Conservation (phyloP, 441 rosid species). For the Arabidopsis lyrata region DNA sequence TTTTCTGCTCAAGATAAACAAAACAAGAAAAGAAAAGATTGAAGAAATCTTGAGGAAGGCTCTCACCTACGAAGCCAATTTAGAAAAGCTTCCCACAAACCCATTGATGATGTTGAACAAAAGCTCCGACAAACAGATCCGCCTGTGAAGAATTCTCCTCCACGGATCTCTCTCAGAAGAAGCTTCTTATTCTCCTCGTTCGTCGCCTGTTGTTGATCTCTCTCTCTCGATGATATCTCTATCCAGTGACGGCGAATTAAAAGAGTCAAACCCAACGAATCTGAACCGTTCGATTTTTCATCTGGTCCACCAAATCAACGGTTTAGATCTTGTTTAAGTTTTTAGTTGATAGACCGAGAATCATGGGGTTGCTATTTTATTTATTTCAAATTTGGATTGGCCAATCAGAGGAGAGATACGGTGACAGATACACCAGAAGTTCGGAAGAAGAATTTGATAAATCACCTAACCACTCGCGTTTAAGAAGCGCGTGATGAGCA, state of each 20-base stretch:
- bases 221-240: slow-evolving; percentile 15
- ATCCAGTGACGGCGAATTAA: slow-evolving; percentile 22
- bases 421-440: slow-evolving; percentile 22
- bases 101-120: slow-evolving; percentile 46
- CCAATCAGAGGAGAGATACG: slow-evolving; percentile 26
- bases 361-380: slow-evolving; percentile 27
- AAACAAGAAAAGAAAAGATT: background rate
- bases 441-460: background rate
- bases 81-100: slow-evolving; percentile 68
- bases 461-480: slow-evolving; percentile 20
- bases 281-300: background rate
- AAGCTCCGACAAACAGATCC: slow-evolving; percentile 17
- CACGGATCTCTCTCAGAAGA: slow-evolving; percentile 19
- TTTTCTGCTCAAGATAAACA: background rate
- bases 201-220: slow-evolving; percentile 17
- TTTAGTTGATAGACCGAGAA: slow-evolving; percentile 19
- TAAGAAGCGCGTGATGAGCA: background rate
- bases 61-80: slow-evolving; percentile 70
- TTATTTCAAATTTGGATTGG: background rate
- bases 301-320: slow-evolving; percentile 15
- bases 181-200: slow-evolving; percentile 26
- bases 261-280: slow-evolving; percentile 35
- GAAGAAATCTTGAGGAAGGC: background rate
- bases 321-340: background rate
- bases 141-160: background rate